Percentiles rank a stretch among this genome's conserved stretches.
Evolutionary conservation across 306 rosid genomes (phyloP).

Genomic region (Trifolium fragiferum): DNA sequence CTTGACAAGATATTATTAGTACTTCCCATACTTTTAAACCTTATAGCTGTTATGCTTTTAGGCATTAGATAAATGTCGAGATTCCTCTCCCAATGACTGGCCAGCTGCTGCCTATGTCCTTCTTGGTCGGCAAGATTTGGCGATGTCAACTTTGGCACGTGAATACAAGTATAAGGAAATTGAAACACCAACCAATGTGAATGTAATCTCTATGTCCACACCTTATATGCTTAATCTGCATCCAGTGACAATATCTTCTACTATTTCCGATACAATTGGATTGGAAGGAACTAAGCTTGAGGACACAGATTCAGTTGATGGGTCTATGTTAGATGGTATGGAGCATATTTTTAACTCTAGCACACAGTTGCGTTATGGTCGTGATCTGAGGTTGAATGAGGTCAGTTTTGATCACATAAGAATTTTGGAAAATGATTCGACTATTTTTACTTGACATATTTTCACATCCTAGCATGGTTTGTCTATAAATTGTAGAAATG

Average conservation of each 20-base stretch:
- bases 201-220: constrained; percentile 89
- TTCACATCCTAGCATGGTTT: constrained; percentile 31
- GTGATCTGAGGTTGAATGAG: constrained; percentile 96
- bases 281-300: constrained; percentile 82
- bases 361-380: constrained; percentile 96
- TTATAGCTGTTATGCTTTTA: constrained; percentile 49
- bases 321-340: constrained; percentile 92
- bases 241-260: constrained; percentile 91
- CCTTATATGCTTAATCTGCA: constrained; percentile 97
- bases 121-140: constrained; percentile 98
- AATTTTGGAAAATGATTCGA: constrained; percentile 35
- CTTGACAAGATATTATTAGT: not conserved
- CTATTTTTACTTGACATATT: constrained; percentile 34
- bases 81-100: constrained; percentile 94
- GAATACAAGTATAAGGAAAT: constrained; percentile 77
- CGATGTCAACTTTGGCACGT: constrained; percentile 78
- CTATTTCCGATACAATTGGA: constrained; percentile 86
- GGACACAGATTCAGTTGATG: constrained; percentile 93
- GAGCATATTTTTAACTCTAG: constrained; percentile 97
- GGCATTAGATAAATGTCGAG: constrained; percentile 98
- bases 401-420: constrained; percentile 50
- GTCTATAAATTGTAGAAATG: constrained; percentile 24
- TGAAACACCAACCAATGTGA: constrained; percentile 84
- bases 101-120: constrained; percentile 96
- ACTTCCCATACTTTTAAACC: constrained; percentile 24